Base-by-base conservation (phyloP, 805 yeast species). In the Kodamaea restingae region DNA sequence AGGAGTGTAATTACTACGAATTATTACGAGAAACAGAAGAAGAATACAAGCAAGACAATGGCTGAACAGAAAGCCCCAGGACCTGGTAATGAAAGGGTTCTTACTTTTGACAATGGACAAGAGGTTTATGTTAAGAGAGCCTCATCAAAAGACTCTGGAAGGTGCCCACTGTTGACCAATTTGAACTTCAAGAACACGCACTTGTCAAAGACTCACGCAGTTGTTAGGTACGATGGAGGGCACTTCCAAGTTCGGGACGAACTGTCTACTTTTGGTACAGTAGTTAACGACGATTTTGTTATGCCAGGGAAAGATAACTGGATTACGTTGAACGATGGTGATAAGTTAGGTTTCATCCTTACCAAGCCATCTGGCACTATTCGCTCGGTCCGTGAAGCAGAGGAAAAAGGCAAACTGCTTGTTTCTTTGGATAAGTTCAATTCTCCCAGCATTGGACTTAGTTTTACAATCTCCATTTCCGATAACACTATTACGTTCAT, bases 191-290 rank as follows among this genome's bases (percentile, higher is more conserved):
- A 47, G 21, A 60, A 62, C 44, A 44, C 59, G 29, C 72, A 67
- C 46, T 46, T 69, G 33, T 65, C 71, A 7, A 67, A 65, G 46
- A 32, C 44, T 4, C 74, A 69, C 45, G 73, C 72, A 7, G 39
- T 43, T 12, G 36, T 66, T 24, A 43, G 41, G 38, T 32, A 39
- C 29, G 41, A 32, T 4, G 45, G 56, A 20, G 53, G 51, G 11
- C 28, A 18, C 10, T 49, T 66, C 24, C 49, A 38, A 26, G 36
- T 64, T 30, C 51, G 48, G 42, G 74, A 69, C 41, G 39, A 44
- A 18, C 44, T 45, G 18, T 65, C 71, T 4, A 64, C 67, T 14
- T 67, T 66, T 48, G 73, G 73, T 2, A 67, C 73, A 12, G 43
- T 63, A 7, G 35, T 61, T 39, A 60, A 64, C 40, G 50, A 53